Percentiles rank a stretch among this genome's conserved stretches.
Conservation (phyloP, 2,329 filamentous ascomycete genomes). For the Aspergillus ibericus region DNA sequence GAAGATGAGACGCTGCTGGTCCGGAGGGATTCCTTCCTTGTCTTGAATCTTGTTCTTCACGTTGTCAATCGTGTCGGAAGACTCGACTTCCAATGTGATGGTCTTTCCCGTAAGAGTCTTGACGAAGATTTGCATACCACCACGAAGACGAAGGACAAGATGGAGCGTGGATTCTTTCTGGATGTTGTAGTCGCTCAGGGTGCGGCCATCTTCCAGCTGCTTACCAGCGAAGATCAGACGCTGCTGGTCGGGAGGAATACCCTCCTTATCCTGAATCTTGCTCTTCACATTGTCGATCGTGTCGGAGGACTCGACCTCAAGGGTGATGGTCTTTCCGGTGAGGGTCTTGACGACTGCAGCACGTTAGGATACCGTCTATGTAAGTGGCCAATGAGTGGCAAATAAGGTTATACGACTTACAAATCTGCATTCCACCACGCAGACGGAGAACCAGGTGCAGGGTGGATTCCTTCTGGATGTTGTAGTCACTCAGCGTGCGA, state of each 20-base stretch:
- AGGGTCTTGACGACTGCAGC: conserved; percentile 57
- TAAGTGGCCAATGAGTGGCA: conserved; percentile 13
- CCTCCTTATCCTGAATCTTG: conserved; percentile 98
- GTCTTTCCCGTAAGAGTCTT: conserved; percentile 76
- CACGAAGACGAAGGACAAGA: conserved; percentile 81
- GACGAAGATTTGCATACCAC: conserved; percentile 66
- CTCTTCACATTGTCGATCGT: conserved; percentile 96
- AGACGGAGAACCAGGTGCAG: conserved; percentile 75
- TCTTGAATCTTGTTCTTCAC: conserved; percentile 88
- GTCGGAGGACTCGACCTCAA: conserved; percentile 70
- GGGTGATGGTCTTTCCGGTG: conserved; percentile 65
- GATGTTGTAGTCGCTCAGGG: conserved; percentile 89
- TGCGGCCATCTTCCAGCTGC: conserved; percentile 92
- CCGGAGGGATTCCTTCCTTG: conserved; percentile 83
- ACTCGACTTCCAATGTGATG: conserved; percentile 88
- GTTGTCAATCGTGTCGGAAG: conserved; percentile 88
- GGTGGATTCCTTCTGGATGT: conserved; percentile 63
- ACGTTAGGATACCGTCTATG: neutral
- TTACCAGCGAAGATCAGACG: conserved; percentile 95
- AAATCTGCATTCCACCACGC: conserved; percentile 65
- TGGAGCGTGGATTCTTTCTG: conserved; percentile 90
- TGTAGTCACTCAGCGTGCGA: conserved; percentile 57
- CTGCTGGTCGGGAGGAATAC: conserved; percentile 94
- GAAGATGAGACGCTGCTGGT: conserved; percentile 92
- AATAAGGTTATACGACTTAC: conserved; percentile 40